Evolutionary conservation across 495 filamentous ascomycete species (phyloP).

Genomic region (Clohesyomyces aquaticus): DNA sequence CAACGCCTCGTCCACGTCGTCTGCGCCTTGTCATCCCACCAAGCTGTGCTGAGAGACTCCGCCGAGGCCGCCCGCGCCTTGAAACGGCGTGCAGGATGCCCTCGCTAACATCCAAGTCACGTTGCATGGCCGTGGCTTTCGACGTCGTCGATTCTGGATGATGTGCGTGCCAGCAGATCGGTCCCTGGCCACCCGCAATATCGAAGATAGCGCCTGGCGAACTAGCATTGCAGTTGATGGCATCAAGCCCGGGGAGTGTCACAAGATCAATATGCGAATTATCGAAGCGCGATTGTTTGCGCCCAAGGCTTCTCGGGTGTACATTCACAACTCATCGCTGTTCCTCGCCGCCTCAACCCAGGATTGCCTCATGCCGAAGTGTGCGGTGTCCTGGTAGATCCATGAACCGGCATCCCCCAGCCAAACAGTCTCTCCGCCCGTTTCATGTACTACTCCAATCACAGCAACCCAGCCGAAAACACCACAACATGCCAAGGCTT

Average conservation of each 20-base stretch:
- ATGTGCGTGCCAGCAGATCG: slow-evolving; percentile 13
- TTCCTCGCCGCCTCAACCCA: neutral
- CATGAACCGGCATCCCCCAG: slow-evolving; percentile 16
- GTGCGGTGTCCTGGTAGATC: neutral
- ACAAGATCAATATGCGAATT: neutral
- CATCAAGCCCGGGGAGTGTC: slow-evolving; percentile 5
- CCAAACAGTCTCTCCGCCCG: slow-evolving; percentile 12
- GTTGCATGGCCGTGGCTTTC: slow-evolving; percentile 8
- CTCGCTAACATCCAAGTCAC: slow-evolving; percentile 13
- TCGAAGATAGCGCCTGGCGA: slow-evolving; percentile 22
- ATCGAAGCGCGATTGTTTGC: neutral
- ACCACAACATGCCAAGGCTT: slow-evolving; percentile 30
- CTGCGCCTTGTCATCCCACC: neutral
- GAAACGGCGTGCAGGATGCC: neutral
- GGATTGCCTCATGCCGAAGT: neutral
- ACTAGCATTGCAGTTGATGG: slow-evolving; percentile 4
- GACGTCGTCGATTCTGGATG: slow-evolving; percentile 17
- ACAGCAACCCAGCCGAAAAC: slow-evolving; percentile 12
- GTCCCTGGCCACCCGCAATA: slow-evolving; percentile 28
- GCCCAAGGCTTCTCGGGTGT: neutral
- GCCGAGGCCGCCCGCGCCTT: neutral
- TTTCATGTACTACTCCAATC: slow-evolving; percentile 16
- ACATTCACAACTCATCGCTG: neutral
- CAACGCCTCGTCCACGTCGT: slow-evolving; percentile 16
- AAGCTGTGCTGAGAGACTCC: neutral